A percentile compares a stretch with the other conserved stretches of the same genome.
These are phyloP conservation scores for Epichloe sylvatica DNA, from an alignment of 2,329 filamentous ascomycete genomes.

Conservation along the genomic window DNA sequence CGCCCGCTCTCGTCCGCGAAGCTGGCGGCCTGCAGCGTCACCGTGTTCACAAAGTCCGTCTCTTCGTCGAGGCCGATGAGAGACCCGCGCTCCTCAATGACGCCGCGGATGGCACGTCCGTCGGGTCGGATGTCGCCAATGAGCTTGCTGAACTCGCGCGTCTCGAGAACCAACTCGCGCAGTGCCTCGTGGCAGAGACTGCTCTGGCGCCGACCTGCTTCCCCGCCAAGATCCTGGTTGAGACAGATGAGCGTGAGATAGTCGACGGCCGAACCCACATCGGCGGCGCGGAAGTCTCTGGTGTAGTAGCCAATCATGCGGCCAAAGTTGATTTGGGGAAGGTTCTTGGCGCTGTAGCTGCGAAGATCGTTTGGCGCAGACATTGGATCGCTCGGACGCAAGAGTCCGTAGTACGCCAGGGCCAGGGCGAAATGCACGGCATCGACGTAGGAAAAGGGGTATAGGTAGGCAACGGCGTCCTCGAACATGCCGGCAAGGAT, in stretches of 20 bases:
- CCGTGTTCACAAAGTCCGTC: constrained; percentile 76
- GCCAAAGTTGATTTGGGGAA: constrained; percentile 84
- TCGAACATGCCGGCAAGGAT: constrained; percentile 87
- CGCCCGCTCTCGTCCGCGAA: constrained; percentile 91
- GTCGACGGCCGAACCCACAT: constrained; percentile 80
- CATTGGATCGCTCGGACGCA: constrained; percentile 73
- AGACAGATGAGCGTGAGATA: constrained; percentile 87
- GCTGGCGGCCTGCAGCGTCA: constrained; percentile 81
- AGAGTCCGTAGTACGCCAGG: constrained; percentile 74
- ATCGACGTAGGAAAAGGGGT: constrained; percentile 80
- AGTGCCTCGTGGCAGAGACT: constrained; percentile 83
- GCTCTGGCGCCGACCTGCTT: constrained; percentile 62
- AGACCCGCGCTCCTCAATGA: constrained; percentile 71
- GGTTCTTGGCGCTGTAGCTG: constrained; percentile 50
- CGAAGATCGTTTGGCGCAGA: constrained; percentile 57
- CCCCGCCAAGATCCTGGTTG: constrained; percentile 67
- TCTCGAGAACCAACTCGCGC: constrained; percentile 90
- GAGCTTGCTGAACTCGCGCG: constrained; percentile 84
- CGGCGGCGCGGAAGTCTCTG: constrained; percentile 81
- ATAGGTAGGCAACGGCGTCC: constrained; percentile 80
- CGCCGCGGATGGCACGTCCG: constrained; percentile 69
- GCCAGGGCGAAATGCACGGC: constrained; percentile 90
- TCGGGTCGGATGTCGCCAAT: constrained; percentile 83
- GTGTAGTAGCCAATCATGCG: constrained; percentile 93
- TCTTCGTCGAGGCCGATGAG: constrained; percentile 71